Percentiles rank a stretch among this genome's conserved stretches.
phyloP scores from a whole-genome alignment of 2,329 filamentous ascomycete species.

The Aspergillus hiratsukae region DNA sequence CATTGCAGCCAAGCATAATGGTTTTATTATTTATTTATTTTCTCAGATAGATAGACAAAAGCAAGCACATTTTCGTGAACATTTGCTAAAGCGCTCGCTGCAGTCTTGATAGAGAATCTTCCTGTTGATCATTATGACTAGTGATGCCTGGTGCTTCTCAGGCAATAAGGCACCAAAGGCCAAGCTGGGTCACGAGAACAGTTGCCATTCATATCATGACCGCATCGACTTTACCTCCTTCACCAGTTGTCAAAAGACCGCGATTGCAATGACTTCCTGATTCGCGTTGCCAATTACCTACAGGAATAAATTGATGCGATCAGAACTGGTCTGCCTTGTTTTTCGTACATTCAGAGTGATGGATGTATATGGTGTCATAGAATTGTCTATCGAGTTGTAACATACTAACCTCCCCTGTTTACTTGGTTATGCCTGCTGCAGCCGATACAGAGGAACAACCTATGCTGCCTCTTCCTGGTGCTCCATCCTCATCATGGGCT shows the following conservation, averaged over 20 bases:
- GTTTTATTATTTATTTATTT: neutral
- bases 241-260: neutral
- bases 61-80: neutral
- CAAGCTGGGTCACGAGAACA: neutral
- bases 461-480: constrained; percentile 53
- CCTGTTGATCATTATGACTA: neutral
- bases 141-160: neutral
- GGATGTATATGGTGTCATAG: neutral
- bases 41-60: neutral
- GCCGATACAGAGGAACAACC: constrained; percentile 17
- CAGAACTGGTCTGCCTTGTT: neutral
- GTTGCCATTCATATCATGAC: neutral
- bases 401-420: neutral
- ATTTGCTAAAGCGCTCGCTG: neutral
- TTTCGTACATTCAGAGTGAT: neutral
- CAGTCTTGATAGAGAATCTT: neutral
- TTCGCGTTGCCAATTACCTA: neutral
- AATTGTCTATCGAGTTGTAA: neutral
- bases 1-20: neutral
- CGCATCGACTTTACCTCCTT: neutral
- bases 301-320: neutral
- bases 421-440: constrained; percentile 23
- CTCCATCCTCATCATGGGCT: constrained; percentile 66
- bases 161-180: neutral
- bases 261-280: neutral